These are phyloP conservation scores for Aspergillus coremiiformis DNA, from an alignment of 495 filamentous ascomycete species.

Conservation along the genomic window DNA sequence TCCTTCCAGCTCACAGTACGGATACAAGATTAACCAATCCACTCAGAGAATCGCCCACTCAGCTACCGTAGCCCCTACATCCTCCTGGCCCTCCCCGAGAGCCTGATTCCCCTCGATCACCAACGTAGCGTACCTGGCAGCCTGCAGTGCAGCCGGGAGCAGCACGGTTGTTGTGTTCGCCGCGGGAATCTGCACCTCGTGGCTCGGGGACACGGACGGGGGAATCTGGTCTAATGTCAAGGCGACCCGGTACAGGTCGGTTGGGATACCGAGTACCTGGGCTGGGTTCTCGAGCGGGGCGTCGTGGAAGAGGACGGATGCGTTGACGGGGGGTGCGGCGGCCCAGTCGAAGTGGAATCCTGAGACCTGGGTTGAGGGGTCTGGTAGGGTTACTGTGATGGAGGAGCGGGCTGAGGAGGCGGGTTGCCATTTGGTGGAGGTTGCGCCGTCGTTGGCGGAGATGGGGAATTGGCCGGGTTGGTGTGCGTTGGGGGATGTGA, in stretches of 20 bases:
- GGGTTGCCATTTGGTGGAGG: constrained; percentile 68
- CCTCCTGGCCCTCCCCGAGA: constrained; percentile 32
- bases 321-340: constrained; percentile 48
- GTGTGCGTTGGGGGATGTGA: constrained; percentile 41
- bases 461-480: constrained; percentile 66
- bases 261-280: constrained; percentile 5
- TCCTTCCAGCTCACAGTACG: too few relatives aligned
- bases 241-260: constrained; percentile 15
- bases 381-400: constrained; percentile 43
- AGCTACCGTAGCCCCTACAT: constrained; percentile 59
- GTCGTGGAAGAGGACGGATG: constrained; percentile 51
- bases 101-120: constrained; percentile 42
- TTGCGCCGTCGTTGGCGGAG: constrained; percentile 61
- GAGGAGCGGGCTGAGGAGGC: constrained; percentile 39
- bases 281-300: constrained; percentile 19
- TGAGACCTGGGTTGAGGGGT: constrained; percentile 40
- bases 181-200: constrained; percentile 28
- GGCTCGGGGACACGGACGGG: constrained; percentile 32
- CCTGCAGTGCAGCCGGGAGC: constrained; percentile 26
- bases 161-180: constrained; percentile 45
- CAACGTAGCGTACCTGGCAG: constrained; percentile 38
- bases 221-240: constrained; percentile 24
- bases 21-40: too few relatives aligned
- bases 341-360: constrained; percentile 64
- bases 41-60: constrained; percentile 67